These are phyloP conservation scores for Talaromyces piceae DNA, from an alignment of 2,329 filamentous ascomycete species.

Conservation along the genomic window DNA sequence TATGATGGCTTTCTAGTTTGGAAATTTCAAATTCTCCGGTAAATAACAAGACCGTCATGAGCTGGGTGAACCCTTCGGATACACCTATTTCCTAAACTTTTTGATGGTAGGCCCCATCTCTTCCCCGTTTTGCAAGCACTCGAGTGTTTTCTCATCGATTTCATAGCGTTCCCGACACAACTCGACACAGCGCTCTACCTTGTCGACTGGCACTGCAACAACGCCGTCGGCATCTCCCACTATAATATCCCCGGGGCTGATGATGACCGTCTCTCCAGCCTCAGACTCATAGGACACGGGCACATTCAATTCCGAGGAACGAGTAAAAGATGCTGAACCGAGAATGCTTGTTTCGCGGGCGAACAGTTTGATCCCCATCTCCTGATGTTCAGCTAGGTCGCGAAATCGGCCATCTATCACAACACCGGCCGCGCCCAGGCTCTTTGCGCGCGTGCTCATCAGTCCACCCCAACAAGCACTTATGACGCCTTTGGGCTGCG, in stretches of 20 bases:
- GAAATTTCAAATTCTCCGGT: background rate
- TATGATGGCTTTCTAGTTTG: background rate
- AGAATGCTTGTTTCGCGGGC: slow-evolving; percentile 25
- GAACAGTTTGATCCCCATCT: slow-evolving; percentile 24
- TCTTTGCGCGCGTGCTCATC: slow-evolving; percentile 30
- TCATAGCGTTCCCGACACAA: slow-evolving; percentile 26
- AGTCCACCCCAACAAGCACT: slow-evolving; percentile 34
- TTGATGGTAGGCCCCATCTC: slow-evolving; percentile 30
- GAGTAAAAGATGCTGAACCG: slow-evolving; percentile 29
- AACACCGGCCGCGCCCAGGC: slow-evolving; percentile 28
- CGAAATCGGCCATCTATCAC: slow-evolving; percentile 34
- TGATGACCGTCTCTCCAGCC: slow-evolving; percentile 15
- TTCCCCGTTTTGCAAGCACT: slow-evolving; percentile 23
- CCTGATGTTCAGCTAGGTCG: slow-evolving; percentile 28
- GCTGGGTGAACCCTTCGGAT: background rate
- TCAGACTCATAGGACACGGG: slow-evolving; percentile 24
- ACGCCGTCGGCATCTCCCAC: slow-evolving; percentile 21
- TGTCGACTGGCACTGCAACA: slow-evolving; percentile 19
- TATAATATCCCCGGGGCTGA: slow-evolving; percentile 30
- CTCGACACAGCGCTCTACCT: slow-evolving; percentile 23
- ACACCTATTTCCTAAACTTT: slow-evolving; percentile 23
- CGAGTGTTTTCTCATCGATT: slow-evolving; percentile 29
- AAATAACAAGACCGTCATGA: too few relatives aligned
- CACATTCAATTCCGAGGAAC: slow-evolving; percentile 27
- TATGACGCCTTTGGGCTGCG: slow-evolving; percentile 26